These are phyloP conservation scores for Rutstroemia sp. DNA, from an alignment of 2,329 filamentous ascomycete genomes.

Conservation along the genomic window DNA sequence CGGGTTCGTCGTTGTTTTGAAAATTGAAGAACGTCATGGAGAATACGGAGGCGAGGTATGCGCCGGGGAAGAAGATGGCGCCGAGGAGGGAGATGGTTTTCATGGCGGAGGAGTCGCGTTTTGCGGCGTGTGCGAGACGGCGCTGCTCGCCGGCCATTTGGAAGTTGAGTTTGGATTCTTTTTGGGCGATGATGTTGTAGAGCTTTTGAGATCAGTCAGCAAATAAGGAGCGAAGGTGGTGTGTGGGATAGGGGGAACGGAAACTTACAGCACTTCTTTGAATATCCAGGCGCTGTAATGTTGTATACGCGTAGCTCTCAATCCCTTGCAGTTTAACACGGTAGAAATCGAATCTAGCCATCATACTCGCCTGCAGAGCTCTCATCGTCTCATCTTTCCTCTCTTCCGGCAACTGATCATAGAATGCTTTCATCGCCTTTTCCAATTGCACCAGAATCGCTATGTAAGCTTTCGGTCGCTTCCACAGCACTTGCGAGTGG, in stretches of 20 bases:
- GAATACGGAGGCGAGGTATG: constrained; percentile 55
- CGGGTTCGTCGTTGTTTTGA: constrained; percentile 23
- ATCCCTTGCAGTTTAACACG: constrained; percentile 52
- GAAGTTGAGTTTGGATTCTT: constrained; percentile 56
- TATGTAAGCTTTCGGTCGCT: constrained; percentile 53
- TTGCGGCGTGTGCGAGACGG: constrained; percentile 33
- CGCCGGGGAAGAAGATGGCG: constrained; percentile 55
- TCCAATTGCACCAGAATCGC: constrained; percentile 44
- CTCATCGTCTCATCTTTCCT: constrained; percentile 26
- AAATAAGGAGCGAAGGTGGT: not conserved
- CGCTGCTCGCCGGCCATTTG: constrained; percentile 42
- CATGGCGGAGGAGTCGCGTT: constrained; percentile 45
- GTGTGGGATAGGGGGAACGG: not conserved
- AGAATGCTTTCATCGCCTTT: constrained; percentile 35
- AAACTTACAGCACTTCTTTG: constrained; percentile 51
- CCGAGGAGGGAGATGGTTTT: constrained; percentile 58
- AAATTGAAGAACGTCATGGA: constrained; percentile 63
- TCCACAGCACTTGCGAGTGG: constrained; percentile 55
- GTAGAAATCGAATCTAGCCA: constrained; percentile 51
- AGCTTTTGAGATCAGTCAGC: constrained; percentile 34
- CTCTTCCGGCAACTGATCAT: constrained; percentile 9
- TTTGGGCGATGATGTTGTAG: constrained; percentile 60
- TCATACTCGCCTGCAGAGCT: constrained; percentile 45
- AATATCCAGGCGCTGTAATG: constrained; percentile 51
- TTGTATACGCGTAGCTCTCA: constrained; percentile 56